A percentile compares a stretch with the other conserved stretches of the same genome.
phyloP scores from a whole-genome alignment of 371 early-diverging fungal genomes.

The Cladochytrium tenue region DNA sequence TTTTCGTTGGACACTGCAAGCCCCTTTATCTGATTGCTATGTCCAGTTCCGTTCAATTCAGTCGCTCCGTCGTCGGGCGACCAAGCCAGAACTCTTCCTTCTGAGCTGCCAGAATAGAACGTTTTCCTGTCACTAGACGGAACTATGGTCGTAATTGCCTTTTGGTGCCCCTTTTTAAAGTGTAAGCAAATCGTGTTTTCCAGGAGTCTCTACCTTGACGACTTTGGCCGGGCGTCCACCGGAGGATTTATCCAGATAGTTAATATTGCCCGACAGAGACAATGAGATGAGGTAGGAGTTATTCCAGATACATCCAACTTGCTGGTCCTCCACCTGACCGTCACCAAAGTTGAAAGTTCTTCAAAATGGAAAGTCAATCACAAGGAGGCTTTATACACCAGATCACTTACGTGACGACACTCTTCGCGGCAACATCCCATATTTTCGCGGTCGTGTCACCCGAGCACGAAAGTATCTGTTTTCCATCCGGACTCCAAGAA shows the following conservation, averaged over 20 bases:
- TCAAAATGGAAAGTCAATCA: conserved; percentile 13
- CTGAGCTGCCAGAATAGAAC: conserved; percentile 86
- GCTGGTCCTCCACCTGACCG: conserved; percentile 69
- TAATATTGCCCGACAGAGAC: conserved; percentile 80
- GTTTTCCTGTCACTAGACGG: conserved; percentile 33
- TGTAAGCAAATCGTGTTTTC: conserved; percentile 25
- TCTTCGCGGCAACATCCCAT: conserved; percentile 81
- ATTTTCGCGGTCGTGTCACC: conserved; percentile 87
- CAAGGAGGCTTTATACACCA: too few species aligned
- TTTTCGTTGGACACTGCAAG: conserved; percentile 40
- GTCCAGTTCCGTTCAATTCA: conserved; percentile 58
- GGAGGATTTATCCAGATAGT: conserved; percentile 70
- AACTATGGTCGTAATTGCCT: conserved; percentile 80
- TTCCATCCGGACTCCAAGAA: conserved; percentile 85
- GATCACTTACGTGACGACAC: conserved; percentile 68
- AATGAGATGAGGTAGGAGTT: conserved; percentile 71
- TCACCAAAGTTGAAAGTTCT: conserved; percentile 38
- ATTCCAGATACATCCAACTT: conserved; percentile 93
- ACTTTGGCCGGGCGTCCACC: conserved; percentile 50
- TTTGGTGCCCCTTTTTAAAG: conserved; percentile 71
- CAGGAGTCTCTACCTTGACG: conserved; percentile 46
- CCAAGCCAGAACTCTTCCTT: conserved; percentile 80
- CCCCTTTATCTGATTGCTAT: conserved; percentile 71
- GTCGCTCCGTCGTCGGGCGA: conserved; percentile 26
- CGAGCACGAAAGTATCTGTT: conserved; percentile 76